Evolutionary conservation across 805 yeast genomes (phyloP).

Genomic region (Maudiozyma saulgeensis): DNA sequence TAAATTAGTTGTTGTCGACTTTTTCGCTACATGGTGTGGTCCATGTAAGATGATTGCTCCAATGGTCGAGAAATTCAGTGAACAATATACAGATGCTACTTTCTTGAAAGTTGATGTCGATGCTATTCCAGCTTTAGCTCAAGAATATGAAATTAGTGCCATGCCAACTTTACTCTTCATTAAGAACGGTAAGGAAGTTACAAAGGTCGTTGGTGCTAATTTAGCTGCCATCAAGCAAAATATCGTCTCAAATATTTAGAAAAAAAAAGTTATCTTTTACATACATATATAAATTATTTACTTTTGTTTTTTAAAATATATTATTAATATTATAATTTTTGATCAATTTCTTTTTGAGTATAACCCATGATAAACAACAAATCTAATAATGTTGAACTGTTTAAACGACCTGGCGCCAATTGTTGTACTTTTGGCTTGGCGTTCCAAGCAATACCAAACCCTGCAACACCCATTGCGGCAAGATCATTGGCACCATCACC

Average conservation of each 20-base stretch:
- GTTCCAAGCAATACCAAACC: conserved; percentile 93
- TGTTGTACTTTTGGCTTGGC: conserved; percentile 90
- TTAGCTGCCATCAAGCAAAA: conserved; percentile 72
- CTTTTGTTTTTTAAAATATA: background rate
- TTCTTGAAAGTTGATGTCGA: conserved; percentile 93
- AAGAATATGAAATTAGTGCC: conserved; percentile 47
- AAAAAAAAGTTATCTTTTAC: too few relatives aligned
- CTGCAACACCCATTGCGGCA: conserved; percentile 84
- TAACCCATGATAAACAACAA: conserved; percentile 75
- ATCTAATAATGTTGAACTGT: conserved; percentile 64
- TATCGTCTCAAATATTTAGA: conserved; percentile 42
- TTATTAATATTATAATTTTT: background rate
- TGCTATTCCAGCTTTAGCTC: conserved; percentile 65
- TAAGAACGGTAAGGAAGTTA: conserved; percentile 73
- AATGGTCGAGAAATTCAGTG: conserved; percentile 70
- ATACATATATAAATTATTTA: background rate
- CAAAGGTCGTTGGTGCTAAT: conserved; percentile 83
- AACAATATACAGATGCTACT: conserved; percentile 50
- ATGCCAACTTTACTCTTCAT: conserved; percentile 67
- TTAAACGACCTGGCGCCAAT: conserved; percentile 73
- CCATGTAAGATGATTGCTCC: conserved; percentile 98
- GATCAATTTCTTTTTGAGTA: conserved; percentile 42
- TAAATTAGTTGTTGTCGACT: conserved; percentile 85
- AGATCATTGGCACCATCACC: conserved; percentile 98
- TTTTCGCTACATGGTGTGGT: conserved; percentile 97